These are phyloP conservation scores for Ammopiptanthus mongolicus DNA, from an alignment of 306 rosid species.

Conservation along the genomic window DNA sequence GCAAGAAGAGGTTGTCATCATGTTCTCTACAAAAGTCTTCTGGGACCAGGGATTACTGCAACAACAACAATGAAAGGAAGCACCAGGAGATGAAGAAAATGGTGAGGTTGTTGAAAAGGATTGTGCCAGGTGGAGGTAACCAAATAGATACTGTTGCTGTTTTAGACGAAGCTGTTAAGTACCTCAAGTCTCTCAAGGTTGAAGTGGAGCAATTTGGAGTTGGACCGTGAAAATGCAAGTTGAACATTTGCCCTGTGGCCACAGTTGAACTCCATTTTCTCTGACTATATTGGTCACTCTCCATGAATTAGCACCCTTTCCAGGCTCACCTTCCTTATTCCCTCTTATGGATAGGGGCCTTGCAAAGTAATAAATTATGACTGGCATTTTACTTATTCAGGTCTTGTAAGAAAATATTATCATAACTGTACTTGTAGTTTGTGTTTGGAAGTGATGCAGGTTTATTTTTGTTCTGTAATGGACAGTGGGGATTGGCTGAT, in stretches of 20 bases:
- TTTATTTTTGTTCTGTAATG: constrained; percentile 8
- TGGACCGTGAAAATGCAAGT: constrained; percentile 31
- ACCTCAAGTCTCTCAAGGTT: constrained; percentile 87
- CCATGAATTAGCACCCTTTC: neutral
- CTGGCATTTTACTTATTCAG: constrained; percentile 24
- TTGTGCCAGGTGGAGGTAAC: constrained; percentile 79
- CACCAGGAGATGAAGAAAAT: constrained; percentile 71
- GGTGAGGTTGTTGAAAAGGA: constrained; percentile 68
- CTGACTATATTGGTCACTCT: neutral
- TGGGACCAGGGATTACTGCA: constrained; percentile 31
- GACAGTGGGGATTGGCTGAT: constrained; percentile 4
- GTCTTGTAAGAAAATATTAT: constrained; percentile 24
- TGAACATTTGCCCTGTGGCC: neutral
- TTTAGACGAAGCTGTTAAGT: constrained; percentile 83
- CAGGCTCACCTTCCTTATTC: neutral
- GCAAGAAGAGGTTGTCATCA: constrained; percentile 43
- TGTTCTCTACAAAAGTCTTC: constrained; percentile 40
- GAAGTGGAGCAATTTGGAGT: constrained; percentile 75
- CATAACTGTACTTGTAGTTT: constrained; percentile 1
- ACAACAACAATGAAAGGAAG: constrained; percentile 44
- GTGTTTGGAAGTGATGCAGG: constrained; percentile 13
- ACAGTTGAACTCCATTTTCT: neutral
- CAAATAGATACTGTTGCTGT: constrained; percentile 66
- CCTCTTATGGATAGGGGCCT: constrained; percentile 11
- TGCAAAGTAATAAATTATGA: constrained; percentile 25